Evolutionary conservation across 129 eudicot genomes (phyloP).

Genomic region (Escallonia rubra): DNA sequence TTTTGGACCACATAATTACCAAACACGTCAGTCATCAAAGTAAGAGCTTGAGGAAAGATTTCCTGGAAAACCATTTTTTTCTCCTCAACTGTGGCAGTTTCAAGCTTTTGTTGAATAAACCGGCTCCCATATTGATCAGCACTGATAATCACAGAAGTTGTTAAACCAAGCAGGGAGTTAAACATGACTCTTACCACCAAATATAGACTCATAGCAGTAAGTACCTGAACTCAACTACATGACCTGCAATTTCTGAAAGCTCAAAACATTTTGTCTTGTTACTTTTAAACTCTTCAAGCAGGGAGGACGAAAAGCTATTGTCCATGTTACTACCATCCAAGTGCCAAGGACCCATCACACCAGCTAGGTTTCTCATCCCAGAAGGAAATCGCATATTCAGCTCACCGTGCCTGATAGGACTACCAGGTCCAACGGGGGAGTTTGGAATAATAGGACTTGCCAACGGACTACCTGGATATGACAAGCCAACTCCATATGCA

Average conservation of each 20-base stretch:
- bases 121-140: constrained; percentile 96
- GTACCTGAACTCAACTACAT: constrained; percentile 98
- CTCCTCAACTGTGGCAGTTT: constrained; percentile 82
- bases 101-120: constrained; percentile 89
- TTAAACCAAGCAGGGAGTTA: background rate
- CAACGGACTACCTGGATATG: constrained; percentile 91
- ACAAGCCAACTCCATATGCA: constrained; percentile 73
- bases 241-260: constrained; percentile 79
- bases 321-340: constrained; percentile 54
- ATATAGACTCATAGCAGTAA: background rate
- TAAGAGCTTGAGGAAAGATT: constrained; percentile 79
- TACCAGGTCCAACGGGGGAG: constrained; percentile 82
- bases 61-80: constrained; percentile 83
- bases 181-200: background rate
- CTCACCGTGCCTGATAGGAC: constrained; percentile 84
- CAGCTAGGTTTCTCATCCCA: constrained; percentile 63
- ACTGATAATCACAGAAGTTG: constrained; percentile 28
- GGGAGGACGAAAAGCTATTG: constrained; percentile 56
- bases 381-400: constrained; percentile 54
- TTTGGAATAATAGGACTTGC: constrained; percentile 60
- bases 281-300: constrained; percentile 93
- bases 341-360: constrained; percentile 82
- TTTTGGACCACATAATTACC: constrained; percentile 92
- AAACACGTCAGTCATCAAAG: constrained; percentile 90
- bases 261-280: constrained; percentile 90